Evolutionary conservation across 331 rosid species (phyloP), one percentile per base, ranked within the genome.

Genomic region (Quercus tomentella): DNA sequence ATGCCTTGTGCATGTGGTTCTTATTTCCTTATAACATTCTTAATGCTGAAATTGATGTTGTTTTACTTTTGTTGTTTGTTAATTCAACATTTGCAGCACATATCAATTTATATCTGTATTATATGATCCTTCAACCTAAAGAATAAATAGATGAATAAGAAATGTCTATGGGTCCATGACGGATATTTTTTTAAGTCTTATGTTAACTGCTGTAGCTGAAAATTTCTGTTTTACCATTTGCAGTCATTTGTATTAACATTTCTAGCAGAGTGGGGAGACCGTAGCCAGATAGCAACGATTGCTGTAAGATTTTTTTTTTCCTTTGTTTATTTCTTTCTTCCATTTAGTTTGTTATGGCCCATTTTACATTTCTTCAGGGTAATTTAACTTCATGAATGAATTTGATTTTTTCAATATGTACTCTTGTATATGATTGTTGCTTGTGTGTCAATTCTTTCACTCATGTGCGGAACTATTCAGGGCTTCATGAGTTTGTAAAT

Each of bases 261-360:
- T 84, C 93, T 96, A 71, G 99, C 99, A 5, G 99, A 96, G 85
- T 96, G 99, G 99, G 99, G 99, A 4, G 99, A 96, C 81, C 99
- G 98, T 26, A 96, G 99, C 90, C 99, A 96, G 87, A 96, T 96
- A 83, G 99, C 99, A 1, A 96, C 99, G 41, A 96, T 96, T 79
- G 99, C 99, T 16, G 99, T 96, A 88, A 90, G 98, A 78, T 0
- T 49, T 49, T 49, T 26, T 26, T 49, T 11, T 49, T 49, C 1
- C 54, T 51, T 63, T 10, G 43, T 31, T 73, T 21, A 5, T 4
- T 11, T 80, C 12, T 75, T 45, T 25, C 16, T 60, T 69, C 28
- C 58, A 20, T 15, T 21, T 35, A 30, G 23, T 45, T 55, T 20
- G 0, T 51, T 25, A 16, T 71, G 49, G 75, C 31, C 45, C 65